phyloP scores from a whole-genome alignment of 1,284 basidiomycete species.

The Sutorius eximius region DNA sequence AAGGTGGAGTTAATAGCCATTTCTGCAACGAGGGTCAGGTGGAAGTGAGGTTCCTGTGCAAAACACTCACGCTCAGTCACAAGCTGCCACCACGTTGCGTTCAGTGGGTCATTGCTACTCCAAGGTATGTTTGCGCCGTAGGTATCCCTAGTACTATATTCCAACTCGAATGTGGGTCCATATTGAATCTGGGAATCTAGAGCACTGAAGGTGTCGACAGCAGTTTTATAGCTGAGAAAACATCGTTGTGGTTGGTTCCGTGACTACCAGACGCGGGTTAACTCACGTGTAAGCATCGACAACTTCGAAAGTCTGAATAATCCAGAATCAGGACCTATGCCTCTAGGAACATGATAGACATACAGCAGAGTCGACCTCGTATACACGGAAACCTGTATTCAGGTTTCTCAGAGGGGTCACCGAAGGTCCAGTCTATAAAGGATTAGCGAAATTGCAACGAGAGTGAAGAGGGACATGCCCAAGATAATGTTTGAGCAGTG shows the following conservation, averaged over 20 bases:
- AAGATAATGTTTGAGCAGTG: constrained; percentile 58
- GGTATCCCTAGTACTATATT: constrained; percentile 70
- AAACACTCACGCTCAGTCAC: constrained; percentile 66
- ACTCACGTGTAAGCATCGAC: constrained; percentile 72
- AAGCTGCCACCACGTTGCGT: constrained; percentile 82
- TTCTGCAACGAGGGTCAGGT: constrained; percentile 36
- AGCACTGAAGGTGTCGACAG: constrained; percentile 56
- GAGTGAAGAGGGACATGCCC: constrained; percentile 38
- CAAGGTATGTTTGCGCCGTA: constrained; percentile 68
- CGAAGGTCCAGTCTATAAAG: constrained; percentile 59
- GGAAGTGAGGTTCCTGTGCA: neutral
- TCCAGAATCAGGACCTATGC: neutral
- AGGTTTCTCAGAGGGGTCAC: constrained; percentile 73
- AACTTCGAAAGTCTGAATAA: constrained; percentile 66
- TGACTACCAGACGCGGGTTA: neutral
- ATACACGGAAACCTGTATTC: constrained; percentile 79
- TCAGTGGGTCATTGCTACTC: constrained; percentile 68
- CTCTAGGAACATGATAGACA: constrained; percentile 19
- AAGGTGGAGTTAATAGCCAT: constrained; percentile 64
- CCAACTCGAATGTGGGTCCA: constrained; percentile 68
- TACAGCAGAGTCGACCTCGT: constrained; percentile 74
- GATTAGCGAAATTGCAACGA: constrained; percentile 4
- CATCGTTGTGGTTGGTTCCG: neutral
- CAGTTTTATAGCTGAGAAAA: constrained; percentile 54
- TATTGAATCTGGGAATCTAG: constrained; percentile 54